Conservation (phyloP, 345 rosid species). For the Jatropha curcas region DNA sequence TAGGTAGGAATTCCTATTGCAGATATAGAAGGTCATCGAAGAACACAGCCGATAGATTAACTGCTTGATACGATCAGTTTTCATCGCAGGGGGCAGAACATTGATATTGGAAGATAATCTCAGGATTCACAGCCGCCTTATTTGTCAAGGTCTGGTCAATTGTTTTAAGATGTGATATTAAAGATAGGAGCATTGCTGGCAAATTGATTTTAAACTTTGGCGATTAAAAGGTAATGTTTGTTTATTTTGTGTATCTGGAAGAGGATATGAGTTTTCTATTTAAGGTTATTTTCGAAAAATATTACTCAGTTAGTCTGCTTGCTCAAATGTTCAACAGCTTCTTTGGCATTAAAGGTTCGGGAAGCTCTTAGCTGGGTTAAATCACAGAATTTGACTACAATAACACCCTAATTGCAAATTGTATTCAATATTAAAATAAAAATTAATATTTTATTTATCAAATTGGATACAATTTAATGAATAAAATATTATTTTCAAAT, state of each 20-base stretch:
- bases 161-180: neutral
- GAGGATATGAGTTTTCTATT: neutral
- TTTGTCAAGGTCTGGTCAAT: conserved; percentile 9
- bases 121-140: neutral
- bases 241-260: neutral
- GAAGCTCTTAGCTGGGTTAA: too few species aligned
- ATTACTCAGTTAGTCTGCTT: neutral
- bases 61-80: neutral
- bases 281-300: neutral
- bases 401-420: too few species aligned
- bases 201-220: neutral
- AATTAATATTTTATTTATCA: too few species aligned
- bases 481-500: too few species aligned
- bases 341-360: too few species aligned
- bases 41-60: conserved; percentile 1
- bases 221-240: neutral
- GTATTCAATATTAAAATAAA: too few species aligned
- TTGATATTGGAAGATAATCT: neutral
- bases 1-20: conserved; percentile 7
- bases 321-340: neutral
- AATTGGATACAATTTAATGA: too few species aligned
- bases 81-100: neutral
- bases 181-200: neutral
- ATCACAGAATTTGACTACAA: too few species aligned
- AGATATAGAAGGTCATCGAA: conserved; percentile 1